Base-by-base conservation (phyloP, 2,329 filamentous ascomycete species). In the Colletotrichum cordylinicola region DNA sequence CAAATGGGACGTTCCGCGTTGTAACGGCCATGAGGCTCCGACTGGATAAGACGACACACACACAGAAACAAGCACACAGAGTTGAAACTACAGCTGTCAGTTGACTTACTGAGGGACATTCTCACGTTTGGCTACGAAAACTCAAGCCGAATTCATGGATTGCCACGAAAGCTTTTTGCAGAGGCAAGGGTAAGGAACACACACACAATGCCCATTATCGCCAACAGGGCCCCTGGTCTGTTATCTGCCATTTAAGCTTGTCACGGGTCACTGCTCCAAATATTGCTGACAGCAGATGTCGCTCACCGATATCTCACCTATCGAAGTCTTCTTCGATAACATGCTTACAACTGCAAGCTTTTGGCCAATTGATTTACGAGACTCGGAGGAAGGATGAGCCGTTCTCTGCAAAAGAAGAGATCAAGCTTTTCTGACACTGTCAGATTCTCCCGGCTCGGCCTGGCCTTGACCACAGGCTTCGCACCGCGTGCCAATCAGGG, bases 341-440 rank as follows among this genome's bases (percentile, higher is more conserved):
- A 60, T 68, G 66, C 48, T 43, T 43, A 60, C 67, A 6, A 35
- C 33, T 37, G n/a, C 31, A 39, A 21, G 33, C 13, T 61, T 2
- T 31, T 33, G 58, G 9, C 18, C 27, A 61, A 61, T 61, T 29
- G 18, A 24, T 21, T 21, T 15, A 64, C 8, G 5, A 13, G 21
- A 39, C 8, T 27, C 21, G 12, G 60, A 29, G 35, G 15, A 39
- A 58, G 21, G 55, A 69, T 43, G 55, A 43, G 2, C 33, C 2
- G 52, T 35, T 55, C 56, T 21, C 33, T 43, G 13, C 12, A 21
- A 43, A 31, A 39, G 33, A 61, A 68, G 18, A 2, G 43, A 56
- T 67, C 65, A 75, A 73, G 73, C 73, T 75, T 73, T 75, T 58
- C 58, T 39, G 72, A 13, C 52, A 70, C 58, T 68, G 56, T 29